Evolutionary conservation across 2,329 filamentous ascomycete species (phyloP).

Genomic region (Pochonia chlamydosporia): DNA sequence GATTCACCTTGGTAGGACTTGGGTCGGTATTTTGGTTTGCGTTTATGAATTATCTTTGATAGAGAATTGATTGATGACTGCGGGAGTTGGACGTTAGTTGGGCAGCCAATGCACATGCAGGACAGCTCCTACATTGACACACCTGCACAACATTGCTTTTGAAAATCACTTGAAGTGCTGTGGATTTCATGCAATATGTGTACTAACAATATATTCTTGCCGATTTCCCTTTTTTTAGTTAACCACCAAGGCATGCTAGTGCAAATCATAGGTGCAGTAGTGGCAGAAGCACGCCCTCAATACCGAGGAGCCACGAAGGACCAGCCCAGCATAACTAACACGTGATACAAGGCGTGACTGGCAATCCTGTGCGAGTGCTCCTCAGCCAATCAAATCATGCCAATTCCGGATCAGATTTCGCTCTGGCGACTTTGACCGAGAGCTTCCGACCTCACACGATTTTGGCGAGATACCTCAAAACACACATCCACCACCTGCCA

Average conservation of each 20-base stretch:
- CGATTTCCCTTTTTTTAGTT: background rate
- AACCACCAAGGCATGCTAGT: no score
- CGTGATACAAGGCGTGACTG: constrained; percentile 16
- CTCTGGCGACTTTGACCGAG: constrained; percentile 32
- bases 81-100: background rate
- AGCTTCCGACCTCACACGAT: constrained; percentile 34
- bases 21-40: background rate
- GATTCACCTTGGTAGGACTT: background rate
- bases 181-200: background rate
- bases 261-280: background rate
- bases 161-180: background rate
- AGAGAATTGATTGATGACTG: background rate
- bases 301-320: no score
- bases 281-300: no score
- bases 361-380: constrained; percentile 2
- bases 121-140: no score
- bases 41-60: background rate
- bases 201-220: no score
- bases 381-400: constrained; percentile 39
- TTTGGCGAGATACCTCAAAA: constrained; percentile 24
- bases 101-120: no score
- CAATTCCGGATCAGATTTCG: constrained; percentile 45
- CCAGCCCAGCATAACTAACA: constrained; percentile 7
- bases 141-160: background rate
- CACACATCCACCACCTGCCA: constrained; percentile 33